phyloP scores from a whole-genome alignment of 192 early-diverging fungal species.

The Obelidium mucronatum region DNA sequence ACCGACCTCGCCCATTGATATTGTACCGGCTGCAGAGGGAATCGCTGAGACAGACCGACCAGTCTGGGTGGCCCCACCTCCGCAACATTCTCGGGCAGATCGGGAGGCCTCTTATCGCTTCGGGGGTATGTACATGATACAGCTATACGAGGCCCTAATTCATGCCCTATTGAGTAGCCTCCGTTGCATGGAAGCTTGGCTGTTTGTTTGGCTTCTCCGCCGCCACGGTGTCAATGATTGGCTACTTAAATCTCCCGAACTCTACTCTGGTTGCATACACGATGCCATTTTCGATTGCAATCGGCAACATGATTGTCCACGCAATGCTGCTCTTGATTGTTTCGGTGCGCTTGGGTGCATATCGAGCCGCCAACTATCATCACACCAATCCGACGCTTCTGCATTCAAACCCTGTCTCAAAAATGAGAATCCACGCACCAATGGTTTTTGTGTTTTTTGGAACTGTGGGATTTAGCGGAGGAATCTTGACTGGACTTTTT shows the following conservation, averaged over 20 bases:
- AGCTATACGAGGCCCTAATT: neutral
- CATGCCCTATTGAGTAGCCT: conserved; percentile 2
- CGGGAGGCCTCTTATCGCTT: conserved; percentile 10
- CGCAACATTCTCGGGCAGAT: conserved; percentile 2
- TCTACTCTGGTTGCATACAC: neutral
- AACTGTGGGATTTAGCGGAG: conserved; percentile 10
- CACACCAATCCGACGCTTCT: neutral
- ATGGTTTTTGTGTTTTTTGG: conserved; percentile 5
- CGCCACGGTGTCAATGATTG: conserved; percentile 5
- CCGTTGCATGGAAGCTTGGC: conserved; percentile 25
- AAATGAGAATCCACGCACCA: conserved; percentile 11
- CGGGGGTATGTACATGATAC: neutral
- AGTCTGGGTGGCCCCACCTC: neutral
- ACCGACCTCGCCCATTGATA: neutral
- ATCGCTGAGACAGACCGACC: neutral
- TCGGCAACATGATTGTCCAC: conserved; percentile 9
- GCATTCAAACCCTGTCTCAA: conserved; percentile 5
- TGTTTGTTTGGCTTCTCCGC: conserved; percentile 1
- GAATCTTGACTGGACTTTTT: neutral
- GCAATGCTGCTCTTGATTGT: conserved; percentile 14
- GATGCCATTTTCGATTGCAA: conserved; percentile 18
- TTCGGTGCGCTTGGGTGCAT: conserved; percentile 16
- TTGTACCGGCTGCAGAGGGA: neutral
- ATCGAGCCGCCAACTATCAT: conserved; percentile 4
- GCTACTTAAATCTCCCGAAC: conserved; percentile 3